Evolutionary conservation across 2,329 filamentous ascomycete species (phyloP), one percentile per base, ranked within the genome.

Genomic region (Geosmithia flava): DNA sequence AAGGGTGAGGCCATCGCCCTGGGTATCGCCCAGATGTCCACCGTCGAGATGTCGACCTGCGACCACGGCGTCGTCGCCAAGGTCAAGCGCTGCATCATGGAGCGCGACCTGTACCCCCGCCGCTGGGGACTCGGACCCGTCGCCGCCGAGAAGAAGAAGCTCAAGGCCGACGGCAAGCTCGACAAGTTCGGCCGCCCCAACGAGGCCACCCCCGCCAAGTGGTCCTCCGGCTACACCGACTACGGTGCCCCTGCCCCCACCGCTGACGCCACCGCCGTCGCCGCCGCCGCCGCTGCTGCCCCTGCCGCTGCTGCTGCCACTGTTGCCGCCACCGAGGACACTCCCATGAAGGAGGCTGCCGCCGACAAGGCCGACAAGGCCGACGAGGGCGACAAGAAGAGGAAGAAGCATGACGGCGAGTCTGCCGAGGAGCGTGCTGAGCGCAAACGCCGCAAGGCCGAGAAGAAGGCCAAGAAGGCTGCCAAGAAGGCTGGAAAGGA

Each of bases 1-100:
- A 98, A 98, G 79, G 93, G 93, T 60, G 93, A 98, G 73, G 93
- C 93, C 43, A 96, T 98, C 61, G 93, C 93, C 51, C 80, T 98
- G 52, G 93, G 86, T 59, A 95, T 96, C 60, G 89, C 93, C 17
- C 87, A 95, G 68, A 98, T 98, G 93, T 95, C 89, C 40, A 95
- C 90, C 2, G 89, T 96, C 45, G 93, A 97, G 72, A 87, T 98
- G 69, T 88, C 88, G 29, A 91, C 89, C 33, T 97, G 93, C 69
- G 90, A 97, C 64, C 93, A 98, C 69, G 93, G 93, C 59, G 89
- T 96, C 50, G 91, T 97, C 51, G 93, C 93, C 58, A 97, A 96
- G 77, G 88, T 98, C 65, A 98, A 98, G 83, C 85, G 93, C 60
- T 95, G 90, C 69, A 98, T 98, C 68, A 98, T 98, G 93, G 93